Evolutionary conservation across 2,329 filamentous ascomycete species (phyloP).

Genomic region (Fusarium lateritium): DNA sequence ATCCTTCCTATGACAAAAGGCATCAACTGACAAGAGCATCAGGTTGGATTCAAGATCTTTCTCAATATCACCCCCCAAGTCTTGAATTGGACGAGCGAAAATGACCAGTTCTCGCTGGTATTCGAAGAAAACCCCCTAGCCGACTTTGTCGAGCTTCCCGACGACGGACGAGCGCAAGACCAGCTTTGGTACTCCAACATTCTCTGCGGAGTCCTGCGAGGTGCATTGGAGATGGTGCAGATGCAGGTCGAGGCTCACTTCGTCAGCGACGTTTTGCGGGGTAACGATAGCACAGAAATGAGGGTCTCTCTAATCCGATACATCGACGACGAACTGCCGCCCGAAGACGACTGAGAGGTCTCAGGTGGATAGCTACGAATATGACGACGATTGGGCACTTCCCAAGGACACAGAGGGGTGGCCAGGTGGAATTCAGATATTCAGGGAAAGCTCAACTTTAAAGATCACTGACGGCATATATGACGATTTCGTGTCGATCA

Average conservation of each 20-base stretch:
- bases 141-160: conserved; percentile 97
- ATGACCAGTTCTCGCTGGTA: conserved; percentile 94
- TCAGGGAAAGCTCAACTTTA: not conserved
- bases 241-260: conserved; percentile 99
- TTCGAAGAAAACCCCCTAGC: conserved; percentile 98
- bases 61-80: conserved; percentile 95
- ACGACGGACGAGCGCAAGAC: conserved; percentile 95
- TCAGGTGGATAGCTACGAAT: conserved; percentile 1
- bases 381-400: conserved; percentile 20
- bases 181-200: conserved; percentile 99
- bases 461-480: conserved; percentile 12
- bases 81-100: conserved; percentile 96
- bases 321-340: conserved; percentile 97
- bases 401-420: not conserved
- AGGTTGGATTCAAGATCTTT: conserved; percentile 99
- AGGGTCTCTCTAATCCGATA: conserved; percentile 91
- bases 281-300: conserved; percentile 98
- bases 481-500: conserved; percentile 13
- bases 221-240: conserved; percentile 97
- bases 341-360: conserved; percentile 84
- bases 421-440: conserved; percentile 15
- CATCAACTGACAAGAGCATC: conserved; percentile 39
- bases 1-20: too few relatives aligned
- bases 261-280: conserved; percentile 91
- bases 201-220: conserved; percentile 90